Conservation (phyloP, 768 basidiomycete genomes). For the Tephrocybe rancida region DNA sequence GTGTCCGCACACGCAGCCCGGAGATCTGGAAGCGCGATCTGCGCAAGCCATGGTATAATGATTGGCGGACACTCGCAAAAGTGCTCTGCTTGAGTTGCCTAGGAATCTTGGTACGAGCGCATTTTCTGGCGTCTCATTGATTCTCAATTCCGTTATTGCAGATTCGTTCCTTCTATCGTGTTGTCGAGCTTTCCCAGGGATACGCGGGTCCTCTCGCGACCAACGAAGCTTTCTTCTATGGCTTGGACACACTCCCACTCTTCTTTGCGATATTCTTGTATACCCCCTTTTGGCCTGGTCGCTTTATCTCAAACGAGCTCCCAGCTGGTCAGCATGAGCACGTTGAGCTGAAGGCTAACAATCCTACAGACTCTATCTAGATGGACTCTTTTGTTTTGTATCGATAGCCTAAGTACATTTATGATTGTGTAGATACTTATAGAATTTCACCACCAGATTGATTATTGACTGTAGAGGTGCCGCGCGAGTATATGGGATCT, state of each 20-base stretch:
- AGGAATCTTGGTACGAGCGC: slow-evolving; percentile 56
- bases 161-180: slow-evolving; percentile 68
- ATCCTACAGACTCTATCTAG: no score
- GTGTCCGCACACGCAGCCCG: slow-evolving; percentile 43
- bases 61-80: slow-evolving; percentile 60
- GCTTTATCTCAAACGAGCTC: slow-evolving; percentile 38
- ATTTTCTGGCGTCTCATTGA: neutral
- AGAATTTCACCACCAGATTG: no score
- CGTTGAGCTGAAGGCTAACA: no score
- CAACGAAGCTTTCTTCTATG: slow-evolving; percentile 66
- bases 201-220: slow-evolving; percentile 57
- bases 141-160: slow-evolving; percentile 17
- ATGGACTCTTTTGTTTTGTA: no score
- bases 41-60: slow-evolving; percentile 45
- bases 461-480: no score
- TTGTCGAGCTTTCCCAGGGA: slow-evolving; percentile 64
- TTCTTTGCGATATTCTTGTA: slow-evolving; percentile 62
- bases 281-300: slow-evolving; percentile 66
- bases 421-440: no score
- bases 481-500: no score
- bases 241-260: slow-evolving; percentile 67
- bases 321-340: neutral
- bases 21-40: slow-evolving; percentile 42
- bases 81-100: slow-evolving; percentile 57
- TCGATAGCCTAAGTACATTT: no score